phyloP scores from a whole-genome alignment of 2,329 filamentous ascomycete genomes.

The Aureobasidium sp. region DNA sequence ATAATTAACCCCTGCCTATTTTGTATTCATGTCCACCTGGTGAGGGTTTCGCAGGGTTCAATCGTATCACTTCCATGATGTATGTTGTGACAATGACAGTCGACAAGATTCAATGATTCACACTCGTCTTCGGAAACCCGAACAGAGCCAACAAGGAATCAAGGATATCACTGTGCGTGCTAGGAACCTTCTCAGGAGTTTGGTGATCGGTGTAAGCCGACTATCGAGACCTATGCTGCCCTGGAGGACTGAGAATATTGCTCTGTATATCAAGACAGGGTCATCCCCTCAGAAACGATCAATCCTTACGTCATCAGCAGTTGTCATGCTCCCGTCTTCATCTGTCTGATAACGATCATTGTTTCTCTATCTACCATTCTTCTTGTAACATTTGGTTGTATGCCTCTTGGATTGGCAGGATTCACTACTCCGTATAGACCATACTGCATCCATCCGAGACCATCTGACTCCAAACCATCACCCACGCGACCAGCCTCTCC shows the following conservation, averaged over 20 bases:
- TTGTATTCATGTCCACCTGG: background rate
- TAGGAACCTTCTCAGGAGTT: too few relatives aligned
- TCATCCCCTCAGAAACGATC: background rate
- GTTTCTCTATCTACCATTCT: background rate
- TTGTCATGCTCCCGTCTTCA: background rate
- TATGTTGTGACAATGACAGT: background rate
- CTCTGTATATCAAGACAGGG: background rate
- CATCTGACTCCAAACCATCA: background rate
- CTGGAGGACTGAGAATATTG: background rate
- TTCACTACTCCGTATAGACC: background rate
- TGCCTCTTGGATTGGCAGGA: background rate
- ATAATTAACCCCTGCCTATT: background rate
- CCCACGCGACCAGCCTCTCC: too few relatives aligned
- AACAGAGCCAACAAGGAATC: too few relatives aligned
- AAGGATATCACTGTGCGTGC: too few relatives aligned
- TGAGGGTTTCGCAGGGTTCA: background rate
- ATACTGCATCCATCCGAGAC: background rate
- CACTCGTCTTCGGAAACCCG: too few relatives aligned
- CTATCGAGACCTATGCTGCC: background rate
- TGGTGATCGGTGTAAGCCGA: background rate
- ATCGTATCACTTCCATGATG: background rate
- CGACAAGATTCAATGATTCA: too few relatives aligned
- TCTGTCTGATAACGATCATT: background rate
- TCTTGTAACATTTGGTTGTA: too few relatives aligned
- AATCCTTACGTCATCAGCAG: background rate